Base-by-base conservation (phyloP, 75 land plant species). In the Larix kaempferi region DNA sequence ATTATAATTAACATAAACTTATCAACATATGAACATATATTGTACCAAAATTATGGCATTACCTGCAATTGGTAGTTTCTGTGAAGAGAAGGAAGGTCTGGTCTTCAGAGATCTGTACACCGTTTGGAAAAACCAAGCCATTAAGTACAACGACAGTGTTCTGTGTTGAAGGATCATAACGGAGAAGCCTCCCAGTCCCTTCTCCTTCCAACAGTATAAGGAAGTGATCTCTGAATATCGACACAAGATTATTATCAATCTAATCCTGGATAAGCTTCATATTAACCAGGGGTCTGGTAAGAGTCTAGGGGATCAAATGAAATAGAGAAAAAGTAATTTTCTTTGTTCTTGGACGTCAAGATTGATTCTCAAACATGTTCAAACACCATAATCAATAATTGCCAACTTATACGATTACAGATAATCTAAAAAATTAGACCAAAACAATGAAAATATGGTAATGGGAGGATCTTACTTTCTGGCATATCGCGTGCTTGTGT, bases 51-150 rank as follows among this genome's bases (percentile, higher is more conserved):
- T 1, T 8, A 61, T n/a, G 64, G n/a, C 49, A 27, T 29, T 83
- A 79, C 90, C 91, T 91, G 88, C 91, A 89, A 71, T 87, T 91
- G 19, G 91, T 87, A 41, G 94, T 91, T 76, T 92, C 95, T 39
- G 92, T 88, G 78, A 88, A 84, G 26, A 92, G 85, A 17, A 92
- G 86, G 75, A 86, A 90, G 16, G 78, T 75, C 58, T 89, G 85
- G 73, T 90, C 95, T 16, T 61, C 76, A 7, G 91, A 89, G 0
- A 92, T 78, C 35, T 89, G 92, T 3, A 92, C 88, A 52, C 95
- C 95, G 86, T 92, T 92, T 71, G 95, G 86, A 73, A 92, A 92
- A 63, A 83, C 85, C 76, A 92, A 76, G 14, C 90, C 90, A 1
- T 81, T 76, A 22, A 92, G 74, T 1, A 92, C 89, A 62, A 92